Evolutionary conservation across 306 rosid species (phyloP).

Genomic region (Glycine tomentella): DNA sequence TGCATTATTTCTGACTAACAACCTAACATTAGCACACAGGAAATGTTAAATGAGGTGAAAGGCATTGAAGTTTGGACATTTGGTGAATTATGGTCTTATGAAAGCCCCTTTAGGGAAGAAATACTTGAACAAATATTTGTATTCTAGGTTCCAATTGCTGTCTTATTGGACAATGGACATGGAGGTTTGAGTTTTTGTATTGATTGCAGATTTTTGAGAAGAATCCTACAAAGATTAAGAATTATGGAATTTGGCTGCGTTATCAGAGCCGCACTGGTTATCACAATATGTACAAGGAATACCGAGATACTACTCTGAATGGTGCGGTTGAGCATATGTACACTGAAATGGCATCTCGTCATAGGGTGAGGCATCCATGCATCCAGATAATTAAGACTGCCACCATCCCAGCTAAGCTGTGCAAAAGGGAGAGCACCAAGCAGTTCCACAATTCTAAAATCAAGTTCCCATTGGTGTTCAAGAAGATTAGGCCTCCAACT

Average conservation of each 20-base stretch:
- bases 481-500: slow-evolving; percentile 84
- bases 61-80: background rate
- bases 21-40: background rate
- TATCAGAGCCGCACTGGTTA: slow-evolving; percentile 94
- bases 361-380: slow-evolving; percentile 85
- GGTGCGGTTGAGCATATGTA: slow-evolving; percentile 85
- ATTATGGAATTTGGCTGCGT: slow-evolving; percentile 87
- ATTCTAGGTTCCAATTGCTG: background rate
- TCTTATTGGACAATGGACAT: background rate
- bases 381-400: slow-evolving; percentile 96
- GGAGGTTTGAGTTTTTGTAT: background rate
- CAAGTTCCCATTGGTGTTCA: slow-evolving; percentile 88
- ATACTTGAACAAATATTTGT: background rate
- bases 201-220: slow-evolving; percentile 79
- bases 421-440: slow-evolving; percentile 95
- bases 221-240: slow-evolving; percentile 76
- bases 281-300: slow-evolving; percentile 94
- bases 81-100: background rate
- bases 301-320: slow-evolving; percentile 76
- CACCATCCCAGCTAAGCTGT: slow-evolving; percentile 77
- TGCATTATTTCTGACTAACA: too few relatives aligned
- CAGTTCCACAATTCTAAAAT: slow-evolving; percentile 90
- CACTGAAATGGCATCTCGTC: slow-evolving; percentile 92
- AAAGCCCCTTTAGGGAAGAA: background rate
- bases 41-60: slow-evolving; percentile 2